Evolutionary conservation across 306 rosid species (phyloP).

Genomic region (Adenanthera pavonina): DNA sequence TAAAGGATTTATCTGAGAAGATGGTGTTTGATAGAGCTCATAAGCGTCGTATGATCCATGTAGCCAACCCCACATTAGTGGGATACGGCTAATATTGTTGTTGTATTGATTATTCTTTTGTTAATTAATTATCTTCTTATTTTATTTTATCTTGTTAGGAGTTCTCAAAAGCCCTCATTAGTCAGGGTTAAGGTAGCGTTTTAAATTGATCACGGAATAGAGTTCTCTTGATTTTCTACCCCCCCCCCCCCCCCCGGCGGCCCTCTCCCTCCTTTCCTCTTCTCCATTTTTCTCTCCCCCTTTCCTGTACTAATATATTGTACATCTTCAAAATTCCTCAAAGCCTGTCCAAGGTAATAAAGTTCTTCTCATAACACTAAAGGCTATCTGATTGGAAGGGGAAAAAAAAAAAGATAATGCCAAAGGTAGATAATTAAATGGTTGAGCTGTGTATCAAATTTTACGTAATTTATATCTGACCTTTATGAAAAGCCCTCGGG

Average conservation of each 20-base stretch:
- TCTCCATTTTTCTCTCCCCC: background rate
- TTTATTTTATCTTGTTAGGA: background rate
- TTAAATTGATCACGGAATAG: background rate
- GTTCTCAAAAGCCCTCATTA: background rate
- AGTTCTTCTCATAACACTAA: slow-evolving; percentile 26
- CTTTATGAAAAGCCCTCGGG: slow-evolving; percentile 98
- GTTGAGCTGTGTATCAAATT: slow-evolving; percentile 9
- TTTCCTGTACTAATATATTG: background rate
- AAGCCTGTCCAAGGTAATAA: slow-evolving; percentile 28
- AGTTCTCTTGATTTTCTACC: background rate
- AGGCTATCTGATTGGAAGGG: slow-evolving; percentile 17
- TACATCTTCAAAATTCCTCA: slow-evolving; percentile 31
- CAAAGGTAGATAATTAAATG: slow-evolving; percentile 6
- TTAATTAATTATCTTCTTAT: background rate
- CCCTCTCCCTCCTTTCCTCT: background rate
- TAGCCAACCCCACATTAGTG: no score
- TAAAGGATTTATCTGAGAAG: no score
- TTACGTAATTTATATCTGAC: slow-evolving; percentile 50
- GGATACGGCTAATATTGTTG: no score
- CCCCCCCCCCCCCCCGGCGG: background rate
- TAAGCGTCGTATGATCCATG: no score
- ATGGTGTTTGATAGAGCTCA: no score
- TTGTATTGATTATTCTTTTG: background rate
- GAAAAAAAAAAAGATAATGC: background rate
- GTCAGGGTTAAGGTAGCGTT: background rate